Evolutionary conservation across 306 rosid species (phyloP), one percentile per base, ranked within the genome.

Genomic region (Inga leiocalycina): DNA sequence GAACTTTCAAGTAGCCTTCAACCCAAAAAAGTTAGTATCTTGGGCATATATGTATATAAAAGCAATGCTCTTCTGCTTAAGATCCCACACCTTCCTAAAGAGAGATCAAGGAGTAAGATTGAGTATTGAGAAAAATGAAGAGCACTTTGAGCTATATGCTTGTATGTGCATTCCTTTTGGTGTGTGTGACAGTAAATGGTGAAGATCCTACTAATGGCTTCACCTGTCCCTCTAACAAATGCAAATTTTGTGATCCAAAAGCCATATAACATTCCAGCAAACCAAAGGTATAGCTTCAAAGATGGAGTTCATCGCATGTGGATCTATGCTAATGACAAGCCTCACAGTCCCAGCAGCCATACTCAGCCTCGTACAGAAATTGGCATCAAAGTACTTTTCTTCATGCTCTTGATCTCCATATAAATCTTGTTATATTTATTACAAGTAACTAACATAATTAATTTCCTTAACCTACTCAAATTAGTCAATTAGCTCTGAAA

Each of bases 351-450:
- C 8, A 17, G 1, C 8, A 85, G 85, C 72, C 80, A 8, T 22
- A 89, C 92, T 30, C 87, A 81, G 61, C 92, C 92, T 5, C 89
- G 86, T 30, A 87, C 92, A 2, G 88, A 89, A 75, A 84, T 89
- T 74, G 85, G 85, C 17, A 85, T 89, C 0, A 43, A 20, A 57
- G 89, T 82, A 77, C 16, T 74, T 22, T 52, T 71, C n/a, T 37
- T 32, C 52, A 22, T 32, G 44, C 59, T 46, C 43, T 65, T 65
- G 10, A 15, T 57, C 17, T 48, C 11, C 39, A 32, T 22, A 57
- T 59, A 59, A 22, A 13, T 39, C 37, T 15, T 9, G 3, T 20
- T 48, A 49, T 51, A 6, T 45, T 57, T 54, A 7, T 9, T 48
- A 10, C 0, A 14, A 48, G 14, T 11, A 48, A 11, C 54, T 48